A percentile compares a stretch with the other conserved stretches of the same genome.
Evolutionary conservation across 2,329 filamentous ascomycete genomes (phyloP).

Genomic region (Hymenoscyphus fructigenus): DNA sequence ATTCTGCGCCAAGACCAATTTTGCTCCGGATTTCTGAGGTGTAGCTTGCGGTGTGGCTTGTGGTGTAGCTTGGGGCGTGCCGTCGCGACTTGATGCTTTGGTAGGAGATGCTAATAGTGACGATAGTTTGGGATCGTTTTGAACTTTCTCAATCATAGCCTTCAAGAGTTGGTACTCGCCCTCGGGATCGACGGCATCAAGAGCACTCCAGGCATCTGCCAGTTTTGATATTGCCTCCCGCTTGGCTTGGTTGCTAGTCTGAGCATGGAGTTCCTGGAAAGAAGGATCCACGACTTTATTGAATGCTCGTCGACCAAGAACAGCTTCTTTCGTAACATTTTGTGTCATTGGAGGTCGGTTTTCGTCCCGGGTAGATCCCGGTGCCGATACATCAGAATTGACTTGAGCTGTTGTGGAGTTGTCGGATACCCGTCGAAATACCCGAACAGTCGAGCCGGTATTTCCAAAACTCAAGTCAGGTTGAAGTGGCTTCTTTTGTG

Average conservation of each 20-base stretch:
- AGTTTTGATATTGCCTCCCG: constrained; percentile 80
- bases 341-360: constrained; percentile 60
- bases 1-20: constrained; percentile 74
- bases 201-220: constrained; percentile 78
- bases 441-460: constrained; percentile 83
- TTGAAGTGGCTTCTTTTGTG: constrained; percentile 72
- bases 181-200: constrained; percentile 87
- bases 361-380: constrained; percentile 50
- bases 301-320: constrained; percentile 79
- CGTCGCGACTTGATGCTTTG: constrained; percentile 51
- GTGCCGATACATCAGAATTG: constrained; percentile 24
- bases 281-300: constrained; percentile 78
- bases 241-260: constrained; percentile 68
- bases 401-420: constrained; percentile 43
- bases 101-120: constrained; percentile 28
- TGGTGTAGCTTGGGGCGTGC: constrained; percentile 53
- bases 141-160: constrained; percentile 70
- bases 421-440: constrained; percentile 87
- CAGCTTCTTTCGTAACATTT: constrained; percentile 73
- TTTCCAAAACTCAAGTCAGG: constrained; percentile 94
- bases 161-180: constrained; percentile 84
- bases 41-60: constrained; percentile 55
- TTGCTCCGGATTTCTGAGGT: constrained; percentile 41
- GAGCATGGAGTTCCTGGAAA: constrained; percentile 83
- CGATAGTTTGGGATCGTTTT: constrained; percentile 65